Percentiles rank a stretch among this genome's conserved stretches.
phyloP scores from a whole-genome alignment of 257 asterid species.

The Salvia hispanica region DNA sequence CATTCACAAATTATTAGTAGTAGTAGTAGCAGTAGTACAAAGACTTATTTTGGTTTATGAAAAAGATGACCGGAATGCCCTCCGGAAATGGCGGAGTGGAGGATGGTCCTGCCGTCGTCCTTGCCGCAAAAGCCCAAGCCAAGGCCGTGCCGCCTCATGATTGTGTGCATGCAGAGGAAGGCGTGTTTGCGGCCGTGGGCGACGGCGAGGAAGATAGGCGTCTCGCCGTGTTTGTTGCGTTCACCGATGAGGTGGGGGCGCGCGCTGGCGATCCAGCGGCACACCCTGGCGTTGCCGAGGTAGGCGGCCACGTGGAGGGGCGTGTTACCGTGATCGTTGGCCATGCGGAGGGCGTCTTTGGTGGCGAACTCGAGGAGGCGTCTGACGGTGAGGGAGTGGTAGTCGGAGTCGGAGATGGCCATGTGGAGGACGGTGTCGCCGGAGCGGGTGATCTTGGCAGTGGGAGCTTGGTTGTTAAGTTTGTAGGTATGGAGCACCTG shows the following conservation, averaged over 20 bases:
- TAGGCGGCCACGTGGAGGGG: constrained; percentile 33
- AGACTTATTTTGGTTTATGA: too few relatives aligned
- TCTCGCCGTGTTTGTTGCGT: constrained; percentile 31
- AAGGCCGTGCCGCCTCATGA: neutral
- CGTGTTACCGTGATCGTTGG: constrained; percentile 26
- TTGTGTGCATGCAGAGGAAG: constrained; percentile 19
- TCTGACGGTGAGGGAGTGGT: too few relatives aligned
- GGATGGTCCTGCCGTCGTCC: constrained; percentile 34
- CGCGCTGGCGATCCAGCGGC: neutral
- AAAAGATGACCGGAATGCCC: constrained; percentile 28
- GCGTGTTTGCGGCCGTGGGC: constrained; percentile 36
- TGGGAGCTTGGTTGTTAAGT: neutral
- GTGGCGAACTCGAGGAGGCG: too few relatives aligned
- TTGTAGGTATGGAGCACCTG: constrained; percentile 18
- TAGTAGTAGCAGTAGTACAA: too few relatives aligned
- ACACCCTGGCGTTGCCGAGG: constrained; percentile 23
- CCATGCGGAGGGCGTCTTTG: constrained; percentile 3
- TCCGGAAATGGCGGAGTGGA: constrained; percentile 34
- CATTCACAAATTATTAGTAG: too few relatives aligned
- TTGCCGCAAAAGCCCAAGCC: constrained; percentile 15
- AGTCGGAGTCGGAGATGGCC: constrained; percentile 20
- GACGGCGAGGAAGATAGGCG: constrained; percentile 40
- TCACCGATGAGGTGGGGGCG: constrained; percentile 3
- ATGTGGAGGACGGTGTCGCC: constrained; percentile 33
- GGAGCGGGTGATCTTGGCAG: constrained; percentile 12